Percentiles rank a stretch among this genome's conserved stretches.
phyloP scores from a whole-genome alignment of 2,329 filamentous ascomycete genomes.

The Alternaria ventricosa region DNA sequence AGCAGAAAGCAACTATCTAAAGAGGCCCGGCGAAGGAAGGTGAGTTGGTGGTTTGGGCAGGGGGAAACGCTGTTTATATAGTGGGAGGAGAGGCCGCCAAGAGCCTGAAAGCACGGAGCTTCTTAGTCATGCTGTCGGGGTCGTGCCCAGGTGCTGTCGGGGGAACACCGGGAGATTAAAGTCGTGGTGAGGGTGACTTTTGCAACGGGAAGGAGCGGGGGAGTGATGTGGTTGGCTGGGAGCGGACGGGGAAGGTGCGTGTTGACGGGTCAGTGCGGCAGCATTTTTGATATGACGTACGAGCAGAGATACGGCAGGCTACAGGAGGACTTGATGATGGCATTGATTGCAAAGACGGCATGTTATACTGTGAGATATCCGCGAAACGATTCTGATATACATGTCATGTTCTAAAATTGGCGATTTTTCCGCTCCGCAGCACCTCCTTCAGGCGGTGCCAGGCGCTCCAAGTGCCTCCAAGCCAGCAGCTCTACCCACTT shows the following conservation, averaged over 20 bases:
- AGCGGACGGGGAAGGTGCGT: neutral
- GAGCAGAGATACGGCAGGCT: neutral
- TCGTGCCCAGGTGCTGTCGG: neutral
- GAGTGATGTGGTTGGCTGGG: neutral
- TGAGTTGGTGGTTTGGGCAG: neutral
- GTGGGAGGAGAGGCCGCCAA: neutral
- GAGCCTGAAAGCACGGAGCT: neutral
- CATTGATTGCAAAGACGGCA: neutral
- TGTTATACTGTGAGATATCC: neutral
- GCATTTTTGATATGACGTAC: neutral
- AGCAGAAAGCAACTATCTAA: neutral
- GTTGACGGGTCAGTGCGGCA: neutral
- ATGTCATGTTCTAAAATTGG: neutral
- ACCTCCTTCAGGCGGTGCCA: slow-evolving; percentile 2
- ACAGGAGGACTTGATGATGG: neutral
- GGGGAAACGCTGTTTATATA: neutral
- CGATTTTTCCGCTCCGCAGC: slow-evolving; percentile 1
- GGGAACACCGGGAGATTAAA: neutral
- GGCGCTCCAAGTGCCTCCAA: slow-evolving; percentile 17
- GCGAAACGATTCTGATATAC: neutral
- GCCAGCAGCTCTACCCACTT: slow-evolving; percentile 12
- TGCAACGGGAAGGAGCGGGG: neutral
- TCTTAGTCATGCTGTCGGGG: neutral
- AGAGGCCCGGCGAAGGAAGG: neutral
- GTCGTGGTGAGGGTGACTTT: neutral